A percentile compares a stretch with the other conserved stretches of the same genome.
Evolutionary conservation across 2,329 filamentous ascomycete species (phyloP).

Genomic region (Phyllosticta citriasiana): DNA sequence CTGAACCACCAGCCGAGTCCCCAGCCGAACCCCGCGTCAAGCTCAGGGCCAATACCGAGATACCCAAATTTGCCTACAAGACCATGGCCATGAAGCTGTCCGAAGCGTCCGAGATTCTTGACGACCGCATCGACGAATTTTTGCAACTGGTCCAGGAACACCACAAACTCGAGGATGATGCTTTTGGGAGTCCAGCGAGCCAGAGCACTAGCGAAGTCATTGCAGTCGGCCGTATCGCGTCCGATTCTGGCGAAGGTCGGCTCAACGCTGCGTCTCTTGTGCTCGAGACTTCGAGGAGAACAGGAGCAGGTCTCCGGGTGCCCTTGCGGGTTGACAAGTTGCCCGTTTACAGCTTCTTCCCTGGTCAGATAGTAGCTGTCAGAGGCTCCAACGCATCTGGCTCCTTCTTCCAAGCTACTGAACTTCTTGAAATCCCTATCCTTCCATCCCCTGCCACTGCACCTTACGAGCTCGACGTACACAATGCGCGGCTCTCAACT

Average conservation of each 20-base stretch:
- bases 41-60: conserved; percentile 74
- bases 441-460: conserved; percentile 65
- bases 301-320: conserved; percentile 71
- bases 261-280: conserved; percentile 78
- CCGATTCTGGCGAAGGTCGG: conserved; percentile 75
- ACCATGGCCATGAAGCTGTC: conserved; percentile 91
- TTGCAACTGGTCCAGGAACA: conserved; percentile 61
- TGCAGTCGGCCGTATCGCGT: conserved; percentile 84
- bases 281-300: conserved; percentile 76
- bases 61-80: conserved; percentile 85
- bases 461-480: conserved; percentile 52
- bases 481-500: conserved; percentile 59
- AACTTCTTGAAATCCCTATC: conserved; percentile 65
- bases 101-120: conserved; percentile 83
- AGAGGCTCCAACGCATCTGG: conserved; percentile 81
- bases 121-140: conserved; percentile 92
- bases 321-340: conserved; percentile 67
- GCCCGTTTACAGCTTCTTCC: conserved; percentile 72
- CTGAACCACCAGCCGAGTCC: conserved; percentile 61
- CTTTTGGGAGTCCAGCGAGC: conserved; percentile 77
- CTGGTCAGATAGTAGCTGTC: conserved; percentile 84
- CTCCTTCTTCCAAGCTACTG: conserved; percentile 67
- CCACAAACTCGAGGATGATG: conserved; percentile 65
- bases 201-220: conserved; percentile 81
- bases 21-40: conserved; percentile 70